These are phyloP conservation scores for Coprinellus micaceus DNA, from an alignment of 768 basidiomycete genomes.

Conservation along the genomic window DNA sequence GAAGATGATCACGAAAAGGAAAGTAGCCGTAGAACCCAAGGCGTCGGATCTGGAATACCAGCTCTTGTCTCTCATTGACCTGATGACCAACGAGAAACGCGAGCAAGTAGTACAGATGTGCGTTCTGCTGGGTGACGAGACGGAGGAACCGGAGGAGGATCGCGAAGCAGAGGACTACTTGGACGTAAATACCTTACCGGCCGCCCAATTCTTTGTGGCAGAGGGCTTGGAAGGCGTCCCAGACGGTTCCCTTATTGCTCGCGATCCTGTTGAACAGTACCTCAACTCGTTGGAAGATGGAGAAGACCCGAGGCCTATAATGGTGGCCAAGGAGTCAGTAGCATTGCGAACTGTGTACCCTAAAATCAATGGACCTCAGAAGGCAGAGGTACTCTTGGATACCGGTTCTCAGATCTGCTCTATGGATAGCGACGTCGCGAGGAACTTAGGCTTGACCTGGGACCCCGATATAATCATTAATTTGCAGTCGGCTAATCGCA, in stretches of 20 bases:
- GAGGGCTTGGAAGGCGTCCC: not conserved
- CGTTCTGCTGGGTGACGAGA: not conserved
- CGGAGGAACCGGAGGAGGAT: not conserved
- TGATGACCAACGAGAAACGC: not conserved
- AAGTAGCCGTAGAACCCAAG: not conserved
- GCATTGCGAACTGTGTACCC: conserved; percentile 6
- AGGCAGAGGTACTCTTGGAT: conserved; percentile 22
- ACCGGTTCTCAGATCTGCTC: conserved; percentile 26
- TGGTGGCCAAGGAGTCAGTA: conserved; percentile 9
- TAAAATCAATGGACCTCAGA: conserved; percentile 12
- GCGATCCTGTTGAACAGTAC: conserved; percentile 7
- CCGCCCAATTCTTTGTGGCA: not conserved
- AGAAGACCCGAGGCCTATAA: not conserved
- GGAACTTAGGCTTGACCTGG: conserved; percentile 16
- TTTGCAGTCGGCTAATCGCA: conserved; percentile 26
- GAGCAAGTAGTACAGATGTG: not conserved
- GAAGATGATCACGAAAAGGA: not conserved
- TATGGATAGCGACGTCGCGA: conserved; percentile 16
- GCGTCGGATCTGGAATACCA: not conserved
- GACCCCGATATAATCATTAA: conserved; percentile 16
- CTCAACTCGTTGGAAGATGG: not conserved
- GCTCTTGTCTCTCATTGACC: not conserved
- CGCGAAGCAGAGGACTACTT: not conserved
- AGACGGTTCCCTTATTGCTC: not conserved
- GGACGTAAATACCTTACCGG: not conserved